Evolutionary conservation across 2,329 filamentous ascomycete genomes (phyloP), one percentile per base, ranked within the genome.

Genomic region (Curvularia hawaiiensis): DNA sequence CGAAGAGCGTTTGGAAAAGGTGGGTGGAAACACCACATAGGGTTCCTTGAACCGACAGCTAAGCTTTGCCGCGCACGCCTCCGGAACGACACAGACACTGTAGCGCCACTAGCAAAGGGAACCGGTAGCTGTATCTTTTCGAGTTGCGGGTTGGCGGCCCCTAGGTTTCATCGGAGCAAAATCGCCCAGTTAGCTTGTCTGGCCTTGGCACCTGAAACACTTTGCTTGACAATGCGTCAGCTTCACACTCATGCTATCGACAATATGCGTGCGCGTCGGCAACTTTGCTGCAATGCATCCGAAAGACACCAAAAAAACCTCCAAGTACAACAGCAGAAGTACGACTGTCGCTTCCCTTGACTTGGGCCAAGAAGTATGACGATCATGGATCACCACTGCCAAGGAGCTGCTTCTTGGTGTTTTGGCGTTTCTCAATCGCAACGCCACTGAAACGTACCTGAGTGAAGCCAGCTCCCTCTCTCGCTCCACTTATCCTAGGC

Each of bases 401-500:
- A 28, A 46, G 31, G 35, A 50, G 41, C 52, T 43, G 43, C 16
- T 31, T 49, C 30, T n/a, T 46, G 56, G 56, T 43, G 35, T 51
- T 51, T 22, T 43, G 44, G 41, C 53, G 28, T 51, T 38, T 40
- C 35, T 4, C 12, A 39, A 43, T 24, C 57, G 56, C 59, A 50
- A 54, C 54, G 51, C 56, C 53, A 61, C 59, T 71, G 66, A 69
- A 69, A 70, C 67, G 56, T 50, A 53, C 39, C 44, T 54, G 59
- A 54, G 53, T 55, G 52, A 38, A 56, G 58, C 46, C 45, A 55
- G 63, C 61, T 12, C 44, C 58, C 60, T 59, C 62, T 58, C 51
- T 45, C 39, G 64, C 71, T 64, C 72, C 70, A 74, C 69, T 66
- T 66, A 53, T 65, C 69, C 62, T 68, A 64, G 63, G 64, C 68